Percentiles rank a stretch among this genome's conserved stretches.
These are phyloP conservation scores for Claviceps fusiformis DNA, from an alignment of 2,329 filamentous ascomycete genomes.

Conservation along the genomic window DNA sequence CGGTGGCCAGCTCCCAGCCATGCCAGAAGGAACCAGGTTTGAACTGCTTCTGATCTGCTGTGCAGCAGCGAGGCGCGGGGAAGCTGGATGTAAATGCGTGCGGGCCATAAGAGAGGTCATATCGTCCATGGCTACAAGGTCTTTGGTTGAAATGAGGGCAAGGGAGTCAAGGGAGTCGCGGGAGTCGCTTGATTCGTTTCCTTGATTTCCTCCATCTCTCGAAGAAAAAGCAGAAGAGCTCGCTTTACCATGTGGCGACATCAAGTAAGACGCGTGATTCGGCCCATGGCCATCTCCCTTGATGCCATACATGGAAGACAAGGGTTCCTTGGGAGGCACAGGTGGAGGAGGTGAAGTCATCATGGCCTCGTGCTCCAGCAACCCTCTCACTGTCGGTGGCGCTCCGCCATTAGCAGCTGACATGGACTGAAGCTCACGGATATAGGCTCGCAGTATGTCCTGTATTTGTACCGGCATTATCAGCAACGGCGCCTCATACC, in stretches of 20 bases:
- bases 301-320: constrained; percentile 19
- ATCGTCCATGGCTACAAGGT: constrained; percentile 35
- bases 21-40: constrained; percentile 22
- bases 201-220: constrained; percentile 9
- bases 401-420: constrained; percentile 27
- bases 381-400: constrained; percentile 37
- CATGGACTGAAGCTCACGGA: constrained; percentile 42
- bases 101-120: constrained; percentile 27
- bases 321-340: constrained; percentile 9
- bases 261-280: constrained; percentile 17
- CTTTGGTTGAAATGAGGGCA: constrained; percentile 39
- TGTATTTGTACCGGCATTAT: constrained; percentile 13
- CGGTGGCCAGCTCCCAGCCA: constrained; percentile 13
- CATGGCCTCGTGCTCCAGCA: constrained; percentile 32
- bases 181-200: constrained; percentile 14
- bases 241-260: constrained; percentile 16
- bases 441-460: constrained; percentile 47
- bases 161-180: constrained; percentile 19
- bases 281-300: constrained; percentile 24
- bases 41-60: constrained; percentile 16
- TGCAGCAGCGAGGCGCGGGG: constrained; percentile 24
- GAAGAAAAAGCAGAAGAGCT: constrained; percentile 22
- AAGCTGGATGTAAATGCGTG: constrained; percentile 24
- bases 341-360: constrained; percentile 11
- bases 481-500: neutral